Conservation (phyloP, 805 yeast genomes). For the Wickerhamiella hasegawae region DNA sequence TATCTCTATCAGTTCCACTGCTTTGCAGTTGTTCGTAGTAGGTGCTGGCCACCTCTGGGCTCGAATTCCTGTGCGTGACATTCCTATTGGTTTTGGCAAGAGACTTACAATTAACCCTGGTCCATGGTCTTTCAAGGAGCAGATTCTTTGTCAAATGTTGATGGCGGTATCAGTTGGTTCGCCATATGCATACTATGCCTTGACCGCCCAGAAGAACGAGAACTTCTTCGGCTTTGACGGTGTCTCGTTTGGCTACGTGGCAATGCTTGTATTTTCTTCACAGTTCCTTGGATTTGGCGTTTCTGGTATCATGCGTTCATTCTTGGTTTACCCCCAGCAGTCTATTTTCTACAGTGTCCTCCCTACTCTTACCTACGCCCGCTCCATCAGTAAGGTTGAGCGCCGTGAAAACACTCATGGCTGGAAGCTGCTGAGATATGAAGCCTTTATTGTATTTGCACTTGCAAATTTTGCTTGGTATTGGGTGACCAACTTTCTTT, state of each 20-base stretch:
- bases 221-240: constrained; percentile 13
- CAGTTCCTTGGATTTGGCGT: constrained; percentile 53
- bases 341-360: constrained; percentile 39
- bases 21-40: neutral
- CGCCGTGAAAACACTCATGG: constrained; percentile 34
- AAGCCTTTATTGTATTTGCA: constrained; percentile 31
- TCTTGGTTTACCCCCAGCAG: constrained; percentile 35
- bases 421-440: constrained; percentile 39
- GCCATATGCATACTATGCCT: constrained; percentile 19
- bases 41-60: neutral
- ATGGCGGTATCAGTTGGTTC: constrained; percentile 16
- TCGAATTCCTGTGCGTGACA: neutral
- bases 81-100: constrained; percentile 16
- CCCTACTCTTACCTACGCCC: constrained; percentile 35
- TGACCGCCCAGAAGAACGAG: constrained; percentile 20
- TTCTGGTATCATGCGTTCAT: constrained; percentile 47
- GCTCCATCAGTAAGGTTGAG: constrained; percentile 29
- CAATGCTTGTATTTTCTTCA: constrained; percentile 35
- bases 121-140: constrained; percentile 23
- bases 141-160: constrained; percentile 30
- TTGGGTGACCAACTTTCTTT: constrained; percentile 54
- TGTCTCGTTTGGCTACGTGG: constrained; percentile 31
- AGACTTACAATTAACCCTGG: constrained; percentile 38
- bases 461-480: constrained; percentile 36
- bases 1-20: constrained; percentile 18